phyloP scores from a whole-genome alignment of 345 rosid species.

The Pistacia atlantica region DNA sequence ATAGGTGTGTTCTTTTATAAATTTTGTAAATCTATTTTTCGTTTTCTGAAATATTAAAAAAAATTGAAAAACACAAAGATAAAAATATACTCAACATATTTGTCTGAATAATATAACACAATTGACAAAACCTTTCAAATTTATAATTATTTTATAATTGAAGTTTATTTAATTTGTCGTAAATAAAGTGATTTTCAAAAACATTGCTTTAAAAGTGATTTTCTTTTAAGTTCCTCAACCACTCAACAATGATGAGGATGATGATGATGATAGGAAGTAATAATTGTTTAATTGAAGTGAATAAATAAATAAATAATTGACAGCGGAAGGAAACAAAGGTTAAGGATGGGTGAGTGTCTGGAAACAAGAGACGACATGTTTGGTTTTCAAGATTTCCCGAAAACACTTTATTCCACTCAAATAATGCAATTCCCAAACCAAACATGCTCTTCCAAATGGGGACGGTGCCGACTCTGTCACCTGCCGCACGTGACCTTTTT shows the following conservation, averaged over 20 bases:
- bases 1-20: too few relatives aligned
- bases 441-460: not conserved
- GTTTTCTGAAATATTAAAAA: too few relatives aligned
- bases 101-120: not conserved
- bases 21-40: too few relatives aligned
- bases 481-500: not conserved
- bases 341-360: not conserved
- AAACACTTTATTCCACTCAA: not conserved
- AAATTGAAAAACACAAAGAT: too few relatives aligned
- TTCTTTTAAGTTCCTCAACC: not conserved
- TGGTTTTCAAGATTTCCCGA: not conserved
- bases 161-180: too few relatives aligned
- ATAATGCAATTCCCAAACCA: not conserved
- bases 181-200: too few relatives aligned
- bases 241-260: not conserved
- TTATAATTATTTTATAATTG: too few relatives aligned
- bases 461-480: not conserved
- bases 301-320: too few relatives aligned
- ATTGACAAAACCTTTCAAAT: too few relatives aligned
- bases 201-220: not conserved
- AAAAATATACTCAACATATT: too few relatives aligned
- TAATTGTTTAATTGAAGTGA: not conserved
- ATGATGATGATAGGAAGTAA: too few relatives aligned
- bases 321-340: too few relatives aligned
- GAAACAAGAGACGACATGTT: not conserved